These are phyloP conservation scores for Starmerella cellae DNA, from an alignment of 805 yeast genomes.

Conservation along the genomic window DNA sequence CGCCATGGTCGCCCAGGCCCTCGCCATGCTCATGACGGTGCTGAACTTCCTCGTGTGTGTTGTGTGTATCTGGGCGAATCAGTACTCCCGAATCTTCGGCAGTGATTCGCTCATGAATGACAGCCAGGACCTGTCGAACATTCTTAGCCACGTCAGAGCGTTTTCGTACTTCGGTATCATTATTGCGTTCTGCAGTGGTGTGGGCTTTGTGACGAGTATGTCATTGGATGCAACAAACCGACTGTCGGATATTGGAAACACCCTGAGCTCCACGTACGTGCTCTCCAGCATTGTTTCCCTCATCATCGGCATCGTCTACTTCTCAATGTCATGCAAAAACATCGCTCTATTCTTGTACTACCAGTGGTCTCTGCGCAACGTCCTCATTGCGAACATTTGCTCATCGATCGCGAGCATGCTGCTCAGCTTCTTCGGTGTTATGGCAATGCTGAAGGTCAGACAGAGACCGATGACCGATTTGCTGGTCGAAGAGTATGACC, in stretches of 20 bases:
- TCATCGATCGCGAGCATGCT: conserved; percentile 16
- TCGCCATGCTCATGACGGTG: conserved; percentile 18
- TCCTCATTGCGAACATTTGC: conserved; percentile 20
- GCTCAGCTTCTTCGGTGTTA: conserved; percentile 18
- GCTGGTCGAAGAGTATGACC: conserved; percentile 24
- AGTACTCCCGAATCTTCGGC: conserved; percentile 3
- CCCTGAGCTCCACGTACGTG: conserved; percentile 16
- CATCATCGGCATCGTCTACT: conserved; percentile 18
- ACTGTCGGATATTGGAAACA: conserved; percentile 15
- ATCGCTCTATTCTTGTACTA: conserved; percentile 2
- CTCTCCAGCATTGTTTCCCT: conserved; percentile 12
- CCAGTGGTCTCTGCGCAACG: conserved; percentile 11
- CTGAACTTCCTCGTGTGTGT: conserved; percentile 19
- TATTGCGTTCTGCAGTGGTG: conserved; percentile 19
- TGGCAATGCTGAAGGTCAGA: conserved; percentile 20
- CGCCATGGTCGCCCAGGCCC: conserved; percentile 21
- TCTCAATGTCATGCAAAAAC: conserved; percentile 16
- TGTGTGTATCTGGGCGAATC: conserved; percentile 19
- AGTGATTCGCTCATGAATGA: not conserved
- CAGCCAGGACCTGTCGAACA: not conserved
- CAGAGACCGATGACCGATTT: conserved; percentile 23
- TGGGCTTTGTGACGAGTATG: conserved; percentile 20
- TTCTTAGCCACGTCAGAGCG: conserved; percentile 7
- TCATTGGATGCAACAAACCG: conserved; percentile 20
- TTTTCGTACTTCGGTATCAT: conserved; percentile 21